These are phyloP conservation scores for Debaryomyces tyrocola DNA, from an alignment of 805 yeast species.

Conservation along the genomic window DNA sequence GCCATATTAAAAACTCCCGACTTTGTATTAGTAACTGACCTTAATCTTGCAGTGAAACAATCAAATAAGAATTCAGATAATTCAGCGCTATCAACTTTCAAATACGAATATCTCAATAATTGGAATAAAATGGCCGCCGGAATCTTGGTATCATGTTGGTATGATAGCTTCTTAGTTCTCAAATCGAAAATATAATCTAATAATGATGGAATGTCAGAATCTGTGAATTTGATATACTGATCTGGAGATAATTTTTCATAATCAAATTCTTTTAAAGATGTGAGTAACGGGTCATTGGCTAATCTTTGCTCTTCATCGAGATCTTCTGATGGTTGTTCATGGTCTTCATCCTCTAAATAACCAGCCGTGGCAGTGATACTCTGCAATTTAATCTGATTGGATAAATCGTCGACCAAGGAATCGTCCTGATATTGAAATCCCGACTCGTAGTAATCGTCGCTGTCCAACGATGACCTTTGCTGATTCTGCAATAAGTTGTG, in stretches of 20 bases:
- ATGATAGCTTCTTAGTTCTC: conserved; percentile 36
- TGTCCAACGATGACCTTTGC: conserved; percentile 7
- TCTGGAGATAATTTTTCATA: conserved; percentile 55
- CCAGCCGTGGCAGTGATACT: conserved; percentile 21
- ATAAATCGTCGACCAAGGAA: conserved; percentile 32
- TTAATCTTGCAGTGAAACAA: conserved; percentile 58
- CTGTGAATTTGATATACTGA: conserved; percentile 63
- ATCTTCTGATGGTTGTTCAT: conserved; percentile 17
- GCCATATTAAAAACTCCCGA: conserved; percentile 56
- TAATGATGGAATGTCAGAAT: conserved; percentile 51
- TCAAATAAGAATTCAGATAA: conserved; percentile 60
- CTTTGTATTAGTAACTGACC: conserved; percentile 59
- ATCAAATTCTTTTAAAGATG: conserved; percentile 46
- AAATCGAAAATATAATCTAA: conserved; percentile 49
- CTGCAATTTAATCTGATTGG: conserved; percentile 34
- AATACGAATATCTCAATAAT: conserved; percentile 66
- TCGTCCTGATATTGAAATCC: conserved; percentile 16
- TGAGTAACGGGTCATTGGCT: conserved; percentile 26
- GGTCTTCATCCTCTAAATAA: conserved; percentile 12
- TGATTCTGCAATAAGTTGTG: conserved; percentile 37
- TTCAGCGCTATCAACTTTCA: conserved; percentile 52
- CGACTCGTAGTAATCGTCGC: conserved; percentile 15
- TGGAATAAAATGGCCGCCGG: conserved; percentile 75
- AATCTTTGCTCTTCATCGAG: conserved; percentile 29
- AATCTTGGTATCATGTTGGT: conserved; percentile 49